Evolutionary conservation across 305 asterid species (phyloP).

Genomic region (Solanum hybrid): DNA sequence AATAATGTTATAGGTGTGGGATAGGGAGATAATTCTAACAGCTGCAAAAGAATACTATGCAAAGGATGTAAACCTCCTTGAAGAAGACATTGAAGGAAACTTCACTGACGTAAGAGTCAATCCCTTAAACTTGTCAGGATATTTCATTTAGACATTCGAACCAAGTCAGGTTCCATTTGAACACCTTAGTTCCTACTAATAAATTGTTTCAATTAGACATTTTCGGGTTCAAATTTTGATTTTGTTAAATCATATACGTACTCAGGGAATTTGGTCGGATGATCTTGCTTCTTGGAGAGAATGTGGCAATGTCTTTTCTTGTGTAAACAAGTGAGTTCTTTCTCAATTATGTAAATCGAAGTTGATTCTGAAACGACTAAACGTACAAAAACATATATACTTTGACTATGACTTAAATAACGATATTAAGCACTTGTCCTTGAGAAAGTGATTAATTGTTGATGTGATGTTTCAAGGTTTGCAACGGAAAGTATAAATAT

Average conservation of each 20-base stretch:
- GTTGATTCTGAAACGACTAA: background rate
- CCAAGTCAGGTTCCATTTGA: background rate
- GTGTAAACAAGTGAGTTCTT: constrained; percentile 57
- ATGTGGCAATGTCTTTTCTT: constrained; percentile 42
- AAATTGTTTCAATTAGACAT: background rate
- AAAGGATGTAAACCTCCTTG: constrained; percentile 65
- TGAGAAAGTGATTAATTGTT: background rate
- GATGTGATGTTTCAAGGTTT: constrained; percentile 33
- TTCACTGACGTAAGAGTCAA: constrained; percentile 46
- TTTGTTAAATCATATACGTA: background rate
- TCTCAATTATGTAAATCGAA: background rate
- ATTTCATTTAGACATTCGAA: background rate
- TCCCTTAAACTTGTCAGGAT: background rate
- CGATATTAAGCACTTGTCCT: background rate
- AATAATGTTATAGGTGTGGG: constrained; percentile 56
- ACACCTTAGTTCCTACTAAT: background rate
- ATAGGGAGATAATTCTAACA: constrained; percentile 86
- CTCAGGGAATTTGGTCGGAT: constrained; percentile 71
- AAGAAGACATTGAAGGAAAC: constrained; percentile 49
- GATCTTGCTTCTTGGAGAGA: constrained; percentile 70
- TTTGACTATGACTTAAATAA: background rate
- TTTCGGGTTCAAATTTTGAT: background rate
- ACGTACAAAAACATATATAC: background rate
- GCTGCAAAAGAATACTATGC: constrained; percentile 76
- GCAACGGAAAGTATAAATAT: constrained; percentile 66